Conservation (phyloP, 2,329 filamentous ascomycete species). For the Dactylellina sp. region DNA sequence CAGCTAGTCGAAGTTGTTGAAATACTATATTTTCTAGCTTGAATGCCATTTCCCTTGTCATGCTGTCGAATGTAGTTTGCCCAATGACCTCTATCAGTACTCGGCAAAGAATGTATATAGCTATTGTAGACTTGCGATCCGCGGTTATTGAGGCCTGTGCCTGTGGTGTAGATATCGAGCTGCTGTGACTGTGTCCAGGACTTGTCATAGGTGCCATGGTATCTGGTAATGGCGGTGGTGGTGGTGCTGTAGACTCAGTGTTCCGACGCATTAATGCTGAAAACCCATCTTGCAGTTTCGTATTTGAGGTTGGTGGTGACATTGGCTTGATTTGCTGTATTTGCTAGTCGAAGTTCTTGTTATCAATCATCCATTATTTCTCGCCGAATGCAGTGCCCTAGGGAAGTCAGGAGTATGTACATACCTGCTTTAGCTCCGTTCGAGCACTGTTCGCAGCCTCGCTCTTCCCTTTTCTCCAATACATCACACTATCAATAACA, state of each 20-base stretch:
- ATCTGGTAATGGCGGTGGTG: slow-evolving; percentile 24
- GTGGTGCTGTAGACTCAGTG: slow-evolving; percentile 31
- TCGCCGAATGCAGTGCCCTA: background rate
- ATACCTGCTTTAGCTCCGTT: slow-evolving; percentile 62
- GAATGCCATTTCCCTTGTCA: slow-evolving; percentile 91
- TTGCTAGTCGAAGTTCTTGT: slow-evolving; percentile 13
- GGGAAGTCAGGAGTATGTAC: background rate
- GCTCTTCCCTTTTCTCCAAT: slow-evolving; percentile 96
- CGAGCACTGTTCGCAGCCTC: slow-evolving; percentile 81
- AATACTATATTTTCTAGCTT: slow-evolving; percentile 97
- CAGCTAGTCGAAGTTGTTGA: slow-evolving; percentile 88
- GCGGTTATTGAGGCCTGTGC: slow-evolving; percentile 65
- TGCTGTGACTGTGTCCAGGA: slow-evolving; percentile 45
- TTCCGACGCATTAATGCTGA: slow-evolving; percentile 53
- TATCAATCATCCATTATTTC: slow-evolving; percentile 3
- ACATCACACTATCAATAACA: slow-evolving; percentile 95
- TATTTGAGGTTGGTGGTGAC: slow-evolving; percentile 47
- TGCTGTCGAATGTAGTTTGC: slow-evolving; percentile 83
- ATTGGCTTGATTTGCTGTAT: slow-evolving; percentile 49
- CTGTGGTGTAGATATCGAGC: slow-evolving; percentile 52
- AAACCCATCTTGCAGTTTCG: slow-evolving; percentile 49
- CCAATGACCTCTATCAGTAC: slow-evolving; percentile 94
- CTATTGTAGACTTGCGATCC: slow-evolving; percentile 90
- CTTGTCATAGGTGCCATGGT: slow-evolving; percentile 28
- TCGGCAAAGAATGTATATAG: slow-evolving; percentile 93